Evolutionary conservation across 768 basidiomycete species (phyloP).

Genomic region (Psilocybe azurescens): DNA sequence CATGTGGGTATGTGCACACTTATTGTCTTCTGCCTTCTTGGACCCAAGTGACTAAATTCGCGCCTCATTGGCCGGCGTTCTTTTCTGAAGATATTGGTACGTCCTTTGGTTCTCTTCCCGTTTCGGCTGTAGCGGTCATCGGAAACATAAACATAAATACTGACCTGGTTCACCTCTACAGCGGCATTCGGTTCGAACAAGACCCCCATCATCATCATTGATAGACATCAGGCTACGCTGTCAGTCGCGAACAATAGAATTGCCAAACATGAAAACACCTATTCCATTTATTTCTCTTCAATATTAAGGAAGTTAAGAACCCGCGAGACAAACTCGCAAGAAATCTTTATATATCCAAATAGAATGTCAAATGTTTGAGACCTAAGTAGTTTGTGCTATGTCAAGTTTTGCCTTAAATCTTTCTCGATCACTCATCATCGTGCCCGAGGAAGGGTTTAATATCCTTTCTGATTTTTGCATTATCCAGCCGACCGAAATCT

Average conservation of each 20-base stretch:
- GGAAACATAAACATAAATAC: neutral
- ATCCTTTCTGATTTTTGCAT: constrained; percentile 21
- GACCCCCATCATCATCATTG: constrained; percentile 79
- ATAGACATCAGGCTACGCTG: constrained; percentile 27
- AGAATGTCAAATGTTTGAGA: neutral
- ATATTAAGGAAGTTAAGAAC: constrained; percentile 1
- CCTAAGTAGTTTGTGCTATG: neutral
- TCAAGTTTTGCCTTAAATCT: no score
- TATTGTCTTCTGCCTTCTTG: constrained; percentile 13
- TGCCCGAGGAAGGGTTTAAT: neutral
- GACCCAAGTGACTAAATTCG: constrained; percentile 18
- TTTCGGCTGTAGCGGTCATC: constrained; percentile 1
- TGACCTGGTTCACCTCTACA: constrained; percentile 36
- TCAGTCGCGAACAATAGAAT: constrained; percentile 23
- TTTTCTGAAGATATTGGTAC: constrained; percentile 50
- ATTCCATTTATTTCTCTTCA: constrained; percentile 1
- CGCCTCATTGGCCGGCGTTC: constrained; percentile 11
- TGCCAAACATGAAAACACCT: constrained; percentile 4
- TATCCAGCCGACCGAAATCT: constrained; percentile 21
- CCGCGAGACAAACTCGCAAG: neutral
- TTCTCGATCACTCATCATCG: neutral
- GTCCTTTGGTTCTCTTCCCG: constrained; percentile 23
- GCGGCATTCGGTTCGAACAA: constrained; percentile 91
- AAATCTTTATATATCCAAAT: neutral
- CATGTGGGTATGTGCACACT: constrained; percentile 80